phyloP scores from a whole-genome alignment of 2,329 filamentous ascomycete species.

The Corniculantispora saksenae region DNA sequence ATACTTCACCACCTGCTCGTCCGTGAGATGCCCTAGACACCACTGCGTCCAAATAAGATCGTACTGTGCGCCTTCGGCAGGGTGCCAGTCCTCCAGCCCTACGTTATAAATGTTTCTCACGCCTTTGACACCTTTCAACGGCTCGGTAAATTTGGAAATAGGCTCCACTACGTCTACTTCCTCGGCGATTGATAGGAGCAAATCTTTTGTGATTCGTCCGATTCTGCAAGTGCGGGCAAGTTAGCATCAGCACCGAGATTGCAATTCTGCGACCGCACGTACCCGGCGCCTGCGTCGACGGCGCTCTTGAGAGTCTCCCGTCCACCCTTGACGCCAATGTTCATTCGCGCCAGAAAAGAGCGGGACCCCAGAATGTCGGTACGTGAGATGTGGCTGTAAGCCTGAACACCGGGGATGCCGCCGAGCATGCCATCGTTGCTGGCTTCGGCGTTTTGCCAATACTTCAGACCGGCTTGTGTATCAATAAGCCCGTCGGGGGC shows the following conservation, averaged over 20 bases:
- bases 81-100: slow-evolving; percentile 71
- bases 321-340: slow-evolving; percentile 36
- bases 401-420: slow-evolving; percentile 47
- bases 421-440: slow-evolving; percentile 72
- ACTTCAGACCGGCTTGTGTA: slow-evolving; percentile 37
- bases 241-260: not conserved
- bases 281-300: slow-evolving; percentile 45
- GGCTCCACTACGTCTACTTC: slow-evolving; percentile 84
- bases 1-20: slow-evolving; percentile 69
- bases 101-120: slow-evolving; percentile 66
- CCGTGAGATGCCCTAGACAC: slow-evolving; percentile 70
- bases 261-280: slow-evolving; percentile 19
- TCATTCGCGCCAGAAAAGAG: slow-evolving; percentile 65
- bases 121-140: slow-evolving; percentile 58
- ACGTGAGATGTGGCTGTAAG: slow-evolving; percentile 28
- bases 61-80: slow-evolving; percentile 54
- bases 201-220: slow-evolving; percentile 76
- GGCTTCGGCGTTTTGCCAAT: slow-evolving; percentile 46
- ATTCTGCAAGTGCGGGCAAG: slow-evolving; percentile 54
- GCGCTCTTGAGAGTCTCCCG: slow-evolving; percentile 31
- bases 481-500: slow-evolving; percentile 33
- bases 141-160: slow-evolving; percentile 76
- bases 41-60: slow-evolving; percentile 18
- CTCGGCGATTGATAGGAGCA: slow-evolving; percentile 69
- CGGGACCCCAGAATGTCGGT: slow-evolving; percentile 66